phyloP scores from a whole-genome alignment of 2,329 filamentous ascomycete genomes.

The Pleomassaria siparia region DNA sequence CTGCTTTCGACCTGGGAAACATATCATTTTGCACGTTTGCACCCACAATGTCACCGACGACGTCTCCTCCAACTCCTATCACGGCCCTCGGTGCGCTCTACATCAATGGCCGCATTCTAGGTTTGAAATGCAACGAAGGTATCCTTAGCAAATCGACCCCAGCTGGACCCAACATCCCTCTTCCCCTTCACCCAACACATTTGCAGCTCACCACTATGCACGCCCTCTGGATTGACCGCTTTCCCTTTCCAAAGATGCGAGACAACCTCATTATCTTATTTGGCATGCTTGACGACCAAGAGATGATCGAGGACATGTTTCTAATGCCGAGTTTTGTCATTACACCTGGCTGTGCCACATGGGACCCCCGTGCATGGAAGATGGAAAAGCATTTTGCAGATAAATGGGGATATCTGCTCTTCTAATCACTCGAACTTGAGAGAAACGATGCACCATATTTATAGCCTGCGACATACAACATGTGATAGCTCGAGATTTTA shows the following conservation, averaged over 20 bases:
- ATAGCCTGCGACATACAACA: neutral
- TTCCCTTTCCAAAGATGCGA: conserved; percentile 45
- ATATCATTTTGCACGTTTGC: neutral
- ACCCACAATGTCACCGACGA: conserved; percentile 5
- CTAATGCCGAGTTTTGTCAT: conserved; percentile 38
- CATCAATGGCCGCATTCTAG: conserved; percentile 34
- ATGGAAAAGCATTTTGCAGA: conserved; percentile 36
- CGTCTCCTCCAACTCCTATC: conserved; percentile 9
- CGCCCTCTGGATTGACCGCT: conserved; percentile 45
- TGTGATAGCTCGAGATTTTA: neutral
- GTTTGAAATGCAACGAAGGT: conserved; percentile 27
- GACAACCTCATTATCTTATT: conserved; percentile 40
- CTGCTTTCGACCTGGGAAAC: neutral
- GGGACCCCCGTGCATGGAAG: conserved; percentile 40
- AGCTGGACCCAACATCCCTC: conserved; percentile 18
- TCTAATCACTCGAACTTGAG: conserved; percentile 7
- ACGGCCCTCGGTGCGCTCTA: conserved; percentile 34
- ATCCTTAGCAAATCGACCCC: conserved; percentile 25
- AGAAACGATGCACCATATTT: neutral
- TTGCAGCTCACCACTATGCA: conserved; percentile 39
- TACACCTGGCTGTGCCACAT: conserved; percentile 23
- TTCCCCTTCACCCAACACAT: conserved; percentile 36
- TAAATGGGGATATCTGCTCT: conserved; percentile 44
- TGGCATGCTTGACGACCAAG: conserved; percentile 40
- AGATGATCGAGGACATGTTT: conserved; percentile 39